phyloP scores from a whole-genome alignment of 2,329 filamentous ascomycete species.

The Ceratocystiopsis brevicomis region DNA sequence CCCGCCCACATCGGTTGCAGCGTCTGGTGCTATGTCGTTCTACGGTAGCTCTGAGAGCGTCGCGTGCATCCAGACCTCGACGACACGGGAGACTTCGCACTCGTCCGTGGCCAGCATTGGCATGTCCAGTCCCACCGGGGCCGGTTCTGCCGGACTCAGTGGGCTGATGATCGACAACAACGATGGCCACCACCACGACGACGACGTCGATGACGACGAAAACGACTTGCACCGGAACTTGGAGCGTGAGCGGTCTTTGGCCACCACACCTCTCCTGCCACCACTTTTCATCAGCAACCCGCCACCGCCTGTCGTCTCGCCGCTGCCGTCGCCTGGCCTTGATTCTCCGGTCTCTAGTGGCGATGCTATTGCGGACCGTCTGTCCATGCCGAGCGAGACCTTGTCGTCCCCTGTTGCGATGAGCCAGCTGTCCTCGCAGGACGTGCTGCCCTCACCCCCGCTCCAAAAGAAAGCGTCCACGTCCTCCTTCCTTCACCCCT shows the following conservation, averaged over 20 bases:
- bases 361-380: neutral
- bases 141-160: too few species aligned
- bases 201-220: conserved; percentile 31
- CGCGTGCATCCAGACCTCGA: conserved; percentile 11
- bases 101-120: too few species aligned
- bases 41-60: conserved; percentile 41
- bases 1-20: conserved; percentile 27
- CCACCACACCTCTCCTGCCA: conserved; percentile 69
- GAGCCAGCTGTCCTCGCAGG: neutral
- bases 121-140: too few species aligned
- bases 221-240: conserved; percentile 26
- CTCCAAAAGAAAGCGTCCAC: conserved; percentile 61
- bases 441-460: conserved; percentile 40
- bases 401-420: too few species aligned
- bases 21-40: conserved; percentile 30
- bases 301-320: conserved; percentile 14
- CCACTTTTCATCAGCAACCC: conserved; percentile 46
- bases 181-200: conserved; percentile 7
- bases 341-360: conserved; percentile 28
- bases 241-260: conserved; percentile 40
- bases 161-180: neutral
- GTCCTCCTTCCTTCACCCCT: conserved; percentile 49
- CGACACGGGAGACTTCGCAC: too few species aligned
- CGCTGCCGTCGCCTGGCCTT: conserved; percentile 69
- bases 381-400: too few species aligned